phyloP scores from a whole-genome alignment of 2,329 filamentous ascomycete species.

The Hymenoscyphus scutula region DNA sequence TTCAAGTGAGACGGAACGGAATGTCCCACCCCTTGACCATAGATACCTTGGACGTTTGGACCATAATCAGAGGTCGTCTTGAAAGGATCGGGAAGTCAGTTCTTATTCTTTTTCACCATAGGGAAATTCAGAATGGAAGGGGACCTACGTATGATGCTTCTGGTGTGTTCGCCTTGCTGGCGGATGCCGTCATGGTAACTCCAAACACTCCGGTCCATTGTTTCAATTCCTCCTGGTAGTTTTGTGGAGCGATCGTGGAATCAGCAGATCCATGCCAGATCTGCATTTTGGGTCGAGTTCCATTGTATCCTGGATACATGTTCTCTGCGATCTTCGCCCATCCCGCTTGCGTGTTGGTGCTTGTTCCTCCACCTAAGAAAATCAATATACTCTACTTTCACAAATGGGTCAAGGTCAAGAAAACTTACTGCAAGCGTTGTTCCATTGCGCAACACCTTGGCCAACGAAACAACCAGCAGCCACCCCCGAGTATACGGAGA shows the following conservation, averaged over 20 bases:
- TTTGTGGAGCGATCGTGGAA: constrained; percentile 39
- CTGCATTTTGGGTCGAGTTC: constrained; percentile 27
- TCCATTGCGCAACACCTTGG: constrained; percentile 49
- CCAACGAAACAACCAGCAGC: constrained; percentile 44
- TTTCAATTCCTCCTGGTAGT: constrained; percentile 45
- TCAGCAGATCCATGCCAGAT: constrained; percentile 40
- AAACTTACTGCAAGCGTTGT: constrained; percentile 46
- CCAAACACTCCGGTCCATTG: constrained; percentile 47
- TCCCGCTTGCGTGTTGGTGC: constrained; percentile 39
- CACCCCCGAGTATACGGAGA: constrained; percentile 44
- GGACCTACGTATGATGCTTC: constrained; percentile 16
- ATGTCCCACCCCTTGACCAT: constrained; percentile 25
- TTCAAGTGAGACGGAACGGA: constrained; percentile 23
- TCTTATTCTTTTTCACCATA: background rate
- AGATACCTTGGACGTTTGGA: constrained; percentile 23
- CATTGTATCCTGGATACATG: constrained; percentile 40
- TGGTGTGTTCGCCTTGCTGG: constrained; percentile 17
- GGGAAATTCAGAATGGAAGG: too few relatives aligned
- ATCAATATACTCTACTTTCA: background rate
- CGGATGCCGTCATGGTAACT: constrained; percentile 21
- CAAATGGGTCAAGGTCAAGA: background rate
- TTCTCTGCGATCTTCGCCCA: constrained; percentile 48
- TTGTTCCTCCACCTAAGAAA: constrained; percentile 12
- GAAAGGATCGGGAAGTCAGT: background rate
- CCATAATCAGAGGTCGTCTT: constrained; percentile 21